phyloP scores from a whole-genome alignment of 441 rosid species.

The Cnidoscolus chayamansa region DNA sequence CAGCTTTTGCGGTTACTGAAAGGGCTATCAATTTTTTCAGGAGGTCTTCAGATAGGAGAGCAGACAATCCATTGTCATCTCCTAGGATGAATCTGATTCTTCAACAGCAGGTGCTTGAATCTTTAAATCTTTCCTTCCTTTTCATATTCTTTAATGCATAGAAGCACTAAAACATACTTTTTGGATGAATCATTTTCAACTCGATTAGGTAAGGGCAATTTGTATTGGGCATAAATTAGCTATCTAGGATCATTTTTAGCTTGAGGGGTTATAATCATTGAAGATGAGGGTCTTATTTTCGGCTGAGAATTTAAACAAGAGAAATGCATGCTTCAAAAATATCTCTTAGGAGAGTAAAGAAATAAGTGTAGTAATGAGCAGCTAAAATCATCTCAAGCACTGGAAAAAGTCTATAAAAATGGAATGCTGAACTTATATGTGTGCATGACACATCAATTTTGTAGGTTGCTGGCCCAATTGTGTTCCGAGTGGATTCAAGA shows the following conservation, averaged over 20 bases:
- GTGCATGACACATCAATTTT: constrained; percentile 4
- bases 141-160: not conserved
- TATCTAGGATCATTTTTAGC: not conserved
- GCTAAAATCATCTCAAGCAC: not conserved
- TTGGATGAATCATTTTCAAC: not conserved
- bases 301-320: not conserved
- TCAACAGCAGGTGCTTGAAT: constrained; percentile 65
- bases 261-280: not conserved
- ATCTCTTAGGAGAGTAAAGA: not conserved
- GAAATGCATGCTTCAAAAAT: not conserved
- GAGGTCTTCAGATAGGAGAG: constrained; percentile 34
- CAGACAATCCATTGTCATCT: constrained; percentile 41
- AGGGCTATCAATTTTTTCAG: constrained; percentile 37
- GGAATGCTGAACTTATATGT: not conserved
- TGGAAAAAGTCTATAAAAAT: not conserved
- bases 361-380: not conserved
- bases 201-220: not conserved
- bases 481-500: constrained; percentile 61
- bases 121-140: not conserved
- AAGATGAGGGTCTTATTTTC: not conserved
- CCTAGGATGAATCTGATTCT: constrained; percentile 70
- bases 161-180: not conserved
- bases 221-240: not conserved
- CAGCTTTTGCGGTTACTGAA: constrained; percentile 57
- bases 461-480: constrained; percentile 77